Percentiles rank a stretch among this genome's conserved stretches.
Conservation (phyloP, 2,329 filamentous ascomycete species). For the Aspergillus nomiae region DNA sequence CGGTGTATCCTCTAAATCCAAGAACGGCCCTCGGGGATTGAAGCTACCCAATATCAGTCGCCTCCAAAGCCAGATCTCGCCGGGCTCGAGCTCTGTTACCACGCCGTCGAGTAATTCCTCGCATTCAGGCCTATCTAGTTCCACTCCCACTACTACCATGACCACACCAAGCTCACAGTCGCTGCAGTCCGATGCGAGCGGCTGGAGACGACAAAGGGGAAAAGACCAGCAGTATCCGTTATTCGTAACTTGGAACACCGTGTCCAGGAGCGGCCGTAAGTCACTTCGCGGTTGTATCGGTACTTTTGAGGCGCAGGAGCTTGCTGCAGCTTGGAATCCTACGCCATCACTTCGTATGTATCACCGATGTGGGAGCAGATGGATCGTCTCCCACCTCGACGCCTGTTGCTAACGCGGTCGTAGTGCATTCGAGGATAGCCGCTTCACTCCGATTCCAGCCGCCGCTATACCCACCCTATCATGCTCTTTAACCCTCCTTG, state of each 20-base stretch:
- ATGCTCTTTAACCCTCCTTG: conserved; percentile 76
- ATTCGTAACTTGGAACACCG: conserved; percentile 92
- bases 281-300: conserved; percentile 91
- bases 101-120: conserved; percentile 51
- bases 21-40: conserved; percentile 23
- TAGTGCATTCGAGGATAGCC: conserved; percentile 65
- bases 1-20: conserved; percentile 15
- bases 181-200: conserved; percentile 29
- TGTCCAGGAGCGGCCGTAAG: conserved; percentile 63
- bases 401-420: conserved; percentile 5
- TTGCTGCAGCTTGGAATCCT: conserved; percentile 72
- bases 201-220: conserved; percentile 29
- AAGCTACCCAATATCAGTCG: conserved; percentile 37
- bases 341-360: conserved; percentile 75
- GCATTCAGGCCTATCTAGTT: conserved; percentile 44
- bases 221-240: conserved; percentile 65
- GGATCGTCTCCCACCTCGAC: background rate
- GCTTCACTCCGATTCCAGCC: conserved; percentile 60
- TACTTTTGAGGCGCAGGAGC: conserved; percentile 78
- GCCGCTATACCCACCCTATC: conserved; percentile 51
- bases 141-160: conserved; percentile 35
- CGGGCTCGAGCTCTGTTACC: conserved; percentile 41
- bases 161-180: conserved; percentile 51
- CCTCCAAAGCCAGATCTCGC: conserved; percentile 37
- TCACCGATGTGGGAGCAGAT: background rate